These are phyloP conservation scores for Fraxinus sp. DNA, from an alignment of 305 asterid species.

Conservation along the genomic window DNA sequence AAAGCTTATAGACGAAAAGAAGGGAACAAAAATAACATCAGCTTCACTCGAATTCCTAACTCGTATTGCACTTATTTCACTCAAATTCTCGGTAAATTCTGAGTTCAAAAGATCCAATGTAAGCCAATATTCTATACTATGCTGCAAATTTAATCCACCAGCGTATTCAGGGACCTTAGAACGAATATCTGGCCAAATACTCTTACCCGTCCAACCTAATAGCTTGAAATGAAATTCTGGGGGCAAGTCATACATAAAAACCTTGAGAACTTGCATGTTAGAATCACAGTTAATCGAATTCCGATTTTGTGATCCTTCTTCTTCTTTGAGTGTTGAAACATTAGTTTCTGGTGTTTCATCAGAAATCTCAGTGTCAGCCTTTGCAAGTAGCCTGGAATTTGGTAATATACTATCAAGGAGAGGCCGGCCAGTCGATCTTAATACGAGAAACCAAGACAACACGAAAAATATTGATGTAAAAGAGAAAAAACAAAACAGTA, in stretches of 20 bases:
- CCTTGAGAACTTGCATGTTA: constrained; percentile 50
- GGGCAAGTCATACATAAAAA: constrained; percentile 84
- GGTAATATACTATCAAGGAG: constrained; percentile 42
- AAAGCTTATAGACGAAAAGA: constrained; percentile 77
- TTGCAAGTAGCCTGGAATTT: constrained; percentile 38
- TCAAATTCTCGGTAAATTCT: constrained; percentile 36
- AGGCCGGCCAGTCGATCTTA: constrained; percentile 44
- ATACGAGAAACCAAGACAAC: constrained; percentile 43
- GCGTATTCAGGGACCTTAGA: constrained; percentile 62
- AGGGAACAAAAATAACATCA: constrained; percentile 83
- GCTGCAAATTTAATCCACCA: constrained; percentile 88
- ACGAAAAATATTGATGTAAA: constrained; percentile 41
- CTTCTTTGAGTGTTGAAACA: constrained; percentile 1
- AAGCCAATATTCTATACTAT: constrained; percentile 88
- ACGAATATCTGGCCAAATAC: constrained; percentile 76
- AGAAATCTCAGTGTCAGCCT: constrained; percentile 25
- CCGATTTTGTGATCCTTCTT: constrained; percentile 1
- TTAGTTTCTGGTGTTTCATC: constrained; percentile 14
- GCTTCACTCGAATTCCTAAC: constrained; percentile 76
- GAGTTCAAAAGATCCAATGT: constrained; percentile 74
- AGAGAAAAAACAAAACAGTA: constrained; percentile 57
- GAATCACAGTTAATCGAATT: constrained; percentile 28
- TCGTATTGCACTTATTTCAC: constrained; percentile 51
- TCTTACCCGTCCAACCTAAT: constrained; percentile 60
- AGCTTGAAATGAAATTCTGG: constrained; percentile 70